Evolutionary conservation across 495 filamentous ascomycete species (phyloP).

Genomic region (Aspergillus haitiensis): DNA sequence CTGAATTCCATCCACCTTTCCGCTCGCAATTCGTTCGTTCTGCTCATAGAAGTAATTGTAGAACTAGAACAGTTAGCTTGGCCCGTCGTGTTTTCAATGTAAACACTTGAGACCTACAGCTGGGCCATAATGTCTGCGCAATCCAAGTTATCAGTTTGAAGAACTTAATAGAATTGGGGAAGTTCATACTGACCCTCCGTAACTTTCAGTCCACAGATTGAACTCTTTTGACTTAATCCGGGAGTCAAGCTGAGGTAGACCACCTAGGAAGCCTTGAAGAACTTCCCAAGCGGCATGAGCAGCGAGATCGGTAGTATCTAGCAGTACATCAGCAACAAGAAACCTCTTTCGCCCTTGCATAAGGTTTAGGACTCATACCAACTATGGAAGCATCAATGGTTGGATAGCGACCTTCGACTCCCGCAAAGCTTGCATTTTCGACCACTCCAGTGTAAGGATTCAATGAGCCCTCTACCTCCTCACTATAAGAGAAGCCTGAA

Average conservation of each 20-base stretch:
- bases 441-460: conserved; percentile 47
- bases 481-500: conserved; percentile 55
- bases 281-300: conserved; percentile 59
- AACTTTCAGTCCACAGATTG: conserved; percentile 54
- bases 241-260: conserved; percentile 48
- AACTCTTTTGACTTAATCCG: conserved; percentile 56
- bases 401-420: conserved; percentile 50
- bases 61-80: conserved; percentile 31
- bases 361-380: conserved; percentile 25
- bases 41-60: conserved; percentile 61
- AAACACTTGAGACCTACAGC: conserved; percentile 48
- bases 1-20: conserved; percentile 34
- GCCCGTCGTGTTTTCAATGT: conserved; percentile 34
- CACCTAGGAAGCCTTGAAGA: conserved; percentile 55
- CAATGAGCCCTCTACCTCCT: conserved; percentile 42
- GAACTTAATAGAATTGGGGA: not conserved
- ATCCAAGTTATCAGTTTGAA: conserved; percentile 19
- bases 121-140: conserved; percentile 45
- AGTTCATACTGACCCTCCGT: conserved; percentile 57
- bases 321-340: conserved; percentile 17
- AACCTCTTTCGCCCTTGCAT: not conserved
- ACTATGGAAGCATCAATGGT: conserved; percentile 46
- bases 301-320: conserved; percentile 55
- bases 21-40: conserved; percentile 55
- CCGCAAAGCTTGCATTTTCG: conserved; percentile 41